phyloP scores from a whole-genome alignment of 2,329 filamentous ascomycete species.

The Alternaria alternata region DNA sequence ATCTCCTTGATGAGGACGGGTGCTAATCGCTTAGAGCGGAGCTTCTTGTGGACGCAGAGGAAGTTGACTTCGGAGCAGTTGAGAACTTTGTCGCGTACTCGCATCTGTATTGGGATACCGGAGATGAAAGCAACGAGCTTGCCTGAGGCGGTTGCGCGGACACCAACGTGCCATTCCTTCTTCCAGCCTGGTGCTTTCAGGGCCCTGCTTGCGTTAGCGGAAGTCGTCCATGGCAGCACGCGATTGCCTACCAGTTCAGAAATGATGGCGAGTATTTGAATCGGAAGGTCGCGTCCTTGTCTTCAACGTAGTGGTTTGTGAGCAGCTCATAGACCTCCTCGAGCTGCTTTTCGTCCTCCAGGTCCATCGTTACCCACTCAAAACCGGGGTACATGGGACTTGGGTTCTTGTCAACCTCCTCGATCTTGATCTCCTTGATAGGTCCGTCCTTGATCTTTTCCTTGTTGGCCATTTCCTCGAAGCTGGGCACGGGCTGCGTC shows the following conservation, averaged over 20 bases:
- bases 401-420: constrained; percentile 80
- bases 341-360: constrained; percentile 77
- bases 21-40: constrained; percentile 88
- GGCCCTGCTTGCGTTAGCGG: constrained; percentile 66
- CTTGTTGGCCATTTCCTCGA: constrained; percentile 61
- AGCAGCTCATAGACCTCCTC: constrained; percentile 92
- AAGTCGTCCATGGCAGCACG: background rate
- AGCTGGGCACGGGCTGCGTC: constrained; percentile 92
- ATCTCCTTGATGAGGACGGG: constrained; percentile 98
- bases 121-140: constrained; percentile 97
- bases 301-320: constrained; percentile 95
- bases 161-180: constrained; percentile 93
- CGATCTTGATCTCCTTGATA: constrained; percentile 79
- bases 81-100: constrained; percentile 78
- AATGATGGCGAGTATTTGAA: constrained; percentile 95
- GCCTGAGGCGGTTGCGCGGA: constrained; percentile 81
- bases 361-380: constrained; percentile 92
- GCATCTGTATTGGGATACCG: constrained; percentile 84
- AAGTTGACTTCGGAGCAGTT: constrained; percentile 96
- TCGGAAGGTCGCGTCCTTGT: constrained; percentile 95
- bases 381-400: constrained; percentile 78
- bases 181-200: constrained; percentile 94
- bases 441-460: constrained; percentile 74
- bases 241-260: constrained; percentile 75
- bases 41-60: constrained; percentile 96